Evolutionary conservation across 2,329 filamentous ascomycete species (phyloP), one percentile per base, ranked within the genome.

Genomic region (Verticillium longisporum): DNA sequence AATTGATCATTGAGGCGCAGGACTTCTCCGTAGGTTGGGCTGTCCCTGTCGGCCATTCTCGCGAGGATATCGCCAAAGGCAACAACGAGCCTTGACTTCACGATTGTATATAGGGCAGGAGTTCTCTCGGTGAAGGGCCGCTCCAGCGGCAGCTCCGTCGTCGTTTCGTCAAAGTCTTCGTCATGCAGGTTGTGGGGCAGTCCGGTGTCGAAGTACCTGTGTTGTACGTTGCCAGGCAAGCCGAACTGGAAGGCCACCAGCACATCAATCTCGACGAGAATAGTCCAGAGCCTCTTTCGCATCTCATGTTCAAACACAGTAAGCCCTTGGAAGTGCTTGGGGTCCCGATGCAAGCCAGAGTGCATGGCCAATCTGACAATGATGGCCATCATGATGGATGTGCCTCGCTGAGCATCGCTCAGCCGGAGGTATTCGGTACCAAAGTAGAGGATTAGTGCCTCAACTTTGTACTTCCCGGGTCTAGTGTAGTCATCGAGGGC

Each of bases 291-390:
- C 1, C 79, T 70, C 34, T 77, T 70, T 21, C 80, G 71, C 77
- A 82, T 81, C 64, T 81, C 79, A 2, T 73, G 72, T 0, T 74
- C 64, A 38, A 80, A 78, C 0, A 71, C 68, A 0, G 73, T 72
- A 32, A 81, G 74, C 6, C 66, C 68, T 0, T 70, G 68, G 63
- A 79, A 80, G 56, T 77, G 72, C 5, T 68, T 72, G 0, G 77
- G 71, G 61, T 82, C 80, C 59, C 77, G 67, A 62, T 82, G 79
- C 60, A 78, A 78, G 0, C 74, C 76, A 74, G 75, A 76, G 5
- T 71, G 72, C 62, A 78, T 67, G 36, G 71, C 70, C 1, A 77
- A 57, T 7, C 73, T 72, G 0, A 77, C 70, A 0, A 69, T 68
- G 0, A 70, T 68, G 2, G 69, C 75, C 13, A 73, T 59, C 0